Percentiles rank a stretch among this genome's conserved stretches.
phyloP scores from a whole-genome alignment of 768 basidiomycete genomes.

The Sporobolomyces roseus region DNA sequence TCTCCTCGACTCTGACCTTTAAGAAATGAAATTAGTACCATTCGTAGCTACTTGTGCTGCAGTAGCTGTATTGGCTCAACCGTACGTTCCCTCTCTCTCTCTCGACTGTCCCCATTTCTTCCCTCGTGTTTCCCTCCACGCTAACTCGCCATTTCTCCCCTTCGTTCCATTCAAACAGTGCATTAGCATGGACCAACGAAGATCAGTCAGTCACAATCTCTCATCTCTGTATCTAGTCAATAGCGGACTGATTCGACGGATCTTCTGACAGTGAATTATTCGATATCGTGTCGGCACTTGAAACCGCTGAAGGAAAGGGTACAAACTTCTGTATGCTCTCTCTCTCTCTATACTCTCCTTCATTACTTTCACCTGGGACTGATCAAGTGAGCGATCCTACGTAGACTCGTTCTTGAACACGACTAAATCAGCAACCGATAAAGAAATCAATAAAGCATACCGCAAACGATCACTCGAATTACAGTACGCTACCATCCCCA shows the following conservation, averaged over 20 bases:
- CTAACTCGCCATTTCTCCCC: too few species aligned
- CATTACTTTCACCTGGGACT: too few species aligned
- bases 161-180: too few species aligned
- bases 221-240: not conserved
- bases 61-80: conserved; percentile 20
- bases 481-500: conserved; percentile 67
- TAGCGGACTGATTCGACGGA: not conserved
- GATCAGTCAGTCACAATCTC: conserved; percentile 41
- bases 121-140: not conserved
- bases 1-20: not conserved
- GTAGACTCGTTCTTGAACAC: conserved; percentile 89
- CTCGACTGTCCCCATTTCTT: not conserved
- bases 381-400: too few species aligned
- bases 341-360: too few species aligned
- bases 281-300: conserved; percentile 44
- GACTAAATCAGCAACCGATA: conserved; percentile 63
- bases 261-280: conserved; percentile 42
- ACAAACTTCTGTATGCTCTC: too few species aligned
- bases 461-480: conserved; percentile 81
- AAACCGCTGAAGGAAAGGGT: conserved; percentile 61
- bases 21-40: conserved; percentile 14
- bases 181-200: conserved; percentile 40
- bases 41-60: conserved; percentile 17
- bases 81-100: not conserved
- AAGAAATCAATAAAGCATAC: conserved; percentile 84